Evolutionary conservation across 2,329 filamentous ascomycete genomes (phyloP).

Genomic region (Fusarium duplospermum): DNA sequence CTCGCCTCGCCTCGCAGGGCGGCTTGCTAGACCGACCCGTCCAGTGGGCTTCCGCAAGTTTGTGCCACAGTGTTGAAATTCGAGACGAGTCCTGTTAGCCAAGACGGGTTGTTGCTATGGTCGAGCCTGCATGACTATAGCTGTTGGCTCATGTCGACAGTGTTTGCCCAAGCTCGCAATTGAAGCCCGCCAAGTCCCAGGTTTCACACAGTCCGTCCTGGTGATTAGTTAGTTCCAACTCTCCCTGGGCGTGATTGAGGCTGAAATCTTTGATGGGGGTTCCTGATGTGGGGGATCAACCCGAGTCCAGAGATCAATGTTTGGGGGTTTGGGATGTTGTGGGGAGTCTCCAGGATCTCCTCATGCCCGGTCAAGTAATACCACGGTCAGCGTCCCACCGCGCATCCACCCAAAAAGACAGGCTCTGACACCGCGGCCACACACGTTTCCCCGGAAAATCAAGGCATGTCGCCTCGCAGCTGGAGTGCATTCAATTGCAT

Average conservation of each 20-base stretch:
- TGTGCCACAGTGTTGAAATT: constrained; percentile 32
- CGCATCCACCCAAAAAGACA: constrained; percentile 32
- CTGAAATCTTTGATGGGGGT: constrained; percentile 38
- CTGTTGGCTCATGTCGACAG: constrained; percentile 19
- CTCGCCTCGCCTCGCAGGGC: constrained; percentile 19
- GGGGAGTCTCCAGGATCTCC: constrained; percentile 35
- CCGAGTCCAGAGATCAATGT: constrained; percentile 15
- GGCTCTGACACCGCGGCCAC: constrained; percentile 32
- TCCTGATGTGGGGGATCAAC: constrained; percentile 43
- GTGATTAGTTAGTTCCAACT: constrained; percentile 8
- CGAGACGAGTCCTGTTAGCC: constrained; percentile 43
- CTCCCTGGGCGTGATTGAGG: constrained; percentile 26
- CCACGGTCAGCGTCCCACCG: constrained; percentile 32
- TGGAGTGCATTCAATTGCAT: constrained; percentile 40
- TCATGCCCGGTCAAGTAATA: constrained; percentile 33
- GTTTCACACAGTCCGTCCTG: constrained; percentile 11
- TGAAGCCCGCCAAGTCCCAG: constrained; percentile 19
- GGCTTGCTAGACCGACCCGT: constrained; percentile 22
- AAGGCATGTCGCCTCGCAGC: constrained; percentile 40
- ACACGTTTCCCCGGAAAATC: constrained; percentile 42
- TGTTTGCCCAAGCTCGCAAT: constrained; percentile 6
- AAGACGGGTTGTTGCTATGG: constrained; percentile 18
- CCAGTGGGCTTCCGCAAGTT: constrained; percentile 33
- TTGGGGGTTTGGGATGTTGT: constrained; percentile 24
- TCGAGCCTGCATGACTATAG: constrained; percentile 28